A percentile compares a stretch with the other conserved stretches of the same genome.
These are phyloP conservation scores for Microstroma glucosiphilum DNA, from an alignment of 1,284 basidiomycete species.

Conservation along the genomic window DNA sequence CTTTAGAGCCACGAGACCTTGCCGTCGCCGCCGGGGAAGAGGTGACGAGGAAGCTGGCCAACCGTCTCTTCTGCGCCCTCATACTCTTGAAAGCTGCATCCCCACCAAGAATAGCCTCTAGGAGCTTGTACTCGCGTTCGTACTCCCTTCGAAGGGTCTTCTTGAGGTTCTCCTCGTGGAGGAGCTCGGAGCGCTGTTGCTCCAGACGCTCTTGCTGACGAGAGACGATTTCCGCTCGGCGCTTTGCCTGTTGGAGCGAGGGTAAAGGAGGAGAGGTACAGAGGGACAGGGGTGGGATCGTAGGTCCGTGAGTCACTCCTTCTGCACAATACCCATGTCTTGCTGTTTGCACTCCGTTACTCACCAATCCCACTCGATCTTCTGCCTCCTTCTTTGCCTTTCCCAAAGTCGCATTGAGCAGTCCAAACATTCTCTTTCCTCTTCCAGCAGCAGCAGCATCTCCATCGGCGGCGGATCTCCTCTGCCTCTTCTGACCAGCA, in stretches of 20 bases:
- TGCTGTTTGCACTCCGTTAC: background rate
- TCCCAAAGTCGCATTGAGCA: conserved; percentile 4
- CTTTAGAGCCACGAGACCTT: no score
- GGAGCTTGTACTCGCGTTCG: background rate
- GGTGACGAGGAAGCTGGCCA: conserved; percentile 6
- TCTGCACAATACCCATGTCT: no score
- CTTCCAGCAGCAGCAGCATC: background rate
- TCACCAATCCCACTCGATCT: background rate
- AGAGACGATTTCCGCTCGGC: background rate
- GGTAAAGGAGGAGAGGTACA: background rate
- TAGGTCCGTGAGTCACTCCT: no score
- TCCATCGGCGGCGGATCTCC: no score
- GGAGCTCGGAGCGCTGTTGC: background rate
- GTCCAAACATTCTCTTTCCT: background rate
- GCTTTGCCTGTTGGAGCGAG: background rate
- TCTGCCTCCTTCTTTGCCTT: background rate
- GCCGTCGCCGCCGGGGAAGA: no score
- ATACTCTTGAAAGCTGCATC: background rate
- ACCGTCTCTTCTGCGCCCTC: conserved; percentile 1
- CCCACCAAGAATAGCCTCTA: background rate
- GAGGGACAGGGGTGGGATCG: no score
- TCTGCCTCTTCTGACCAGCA: no score
- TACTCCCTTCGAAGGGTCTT: background rate
- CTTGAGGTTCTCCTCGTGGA: background rate
- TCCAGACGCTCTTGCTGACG: background rate